Evolutionary conservation across 208 protist species (phyloP), one percentile per base, ranked within the genome.

Genomic region (Phytomonas francai): DNA sequence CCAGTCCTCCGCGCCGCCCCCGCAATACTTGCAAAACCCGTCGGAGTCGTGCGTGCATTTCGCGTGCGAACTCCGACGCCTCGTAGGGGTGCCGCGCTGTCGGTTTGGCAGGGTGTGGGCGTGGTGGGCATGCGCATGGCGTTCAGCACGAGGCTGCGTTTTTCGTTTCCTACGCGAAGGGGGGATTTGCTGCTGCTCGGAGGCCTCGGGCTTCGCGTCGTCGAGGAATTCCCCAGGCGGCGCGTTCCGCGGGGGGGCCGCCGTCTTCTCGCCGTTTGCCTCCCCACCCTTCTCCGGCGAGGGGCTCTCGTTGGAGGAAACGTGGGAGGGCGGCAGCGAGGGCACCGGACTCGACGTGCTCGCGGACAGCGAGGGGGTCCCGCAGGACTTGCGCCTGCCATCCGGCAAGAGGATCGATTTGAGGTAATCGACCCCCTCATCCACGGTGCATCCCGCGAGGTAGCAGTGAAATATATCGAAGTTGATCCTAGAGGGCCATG

Each of bases 401-500:
- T 49, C 39, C 12, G 4, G 39, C 39, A 22, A 3, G 12, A 49
- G 39, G 16, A 49, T 3, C 6, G 65, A 59, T 72, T 85, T 73
- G 22, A 90, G 73, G 27, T 82, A 68, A 64, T 88, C 78, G 11
- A 91, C 82, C 16, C 80, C 76, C 65, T 93, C 85, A n/a, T 93
- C 87, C 0, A 80, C 76, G 0, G 87, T 83, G 76, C 78, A 83
- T 30, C 90, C 88, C 1, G 72, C 77, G 0, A 88, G 65, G 71
- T 88, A 93, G 36, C 78, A 79, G 27, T 70, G 56, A n/a, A 92
- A 88, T 31, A 85, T 65, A 31, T 66, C 69, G 64, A 92, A 87
- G 68, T 93, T 85, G n/a, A 93, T 69, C 58, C 69, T 85, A 58
- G 82, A 59, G 30, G 90, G 87, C 78, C 83, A 91, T 49, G 77